Conservation (phyloP, 768 basidiomycete species). For the Infundibulicybe gibba region DNA sequence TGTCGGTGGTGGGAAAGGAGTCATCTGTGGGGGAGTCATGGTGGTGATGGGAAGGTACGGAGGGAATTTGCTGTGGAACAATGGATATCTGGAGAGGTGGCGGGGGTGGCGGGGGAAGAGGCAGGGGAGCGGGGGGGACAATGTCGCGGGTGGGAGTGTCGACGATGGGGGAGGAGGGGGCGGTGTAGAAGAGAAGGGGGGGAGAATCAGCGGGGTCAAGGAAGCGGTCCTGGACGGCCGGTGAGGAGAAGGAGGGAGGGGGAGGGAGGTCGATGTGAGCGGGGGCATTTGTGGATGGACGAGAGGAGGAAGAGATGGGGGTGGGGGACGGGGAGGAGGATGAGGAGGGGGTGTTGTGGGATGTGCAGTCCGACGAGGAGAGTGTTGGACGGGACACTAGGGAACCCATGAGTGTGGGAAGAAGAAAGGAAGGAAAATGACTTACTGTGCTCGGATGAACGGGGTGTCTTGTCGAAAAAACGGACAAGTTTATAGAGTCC, state of each 20-base stretch:
- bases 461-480: too few species aligned
- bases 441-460: too few species aligned
- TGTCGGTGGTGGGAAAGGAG: constrained; percentile 27
- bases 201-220: constrained; percentile 47
- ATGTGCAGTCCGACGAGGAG: constrained; percentile 7
- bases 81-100: constrained; percentile 6
- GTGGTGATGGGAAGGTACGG: constrained; percentile 14
- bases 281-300: constrained; percentile 10
- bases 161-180: constrained; percentile 31
- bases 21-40: constrained; percentile 22
- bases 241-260: constrained; percentile 23
- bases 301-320: constrained; percentile 2
- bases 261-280: constrained; percentile 31
- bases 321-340: constrained; percentile 1
- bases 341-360: constrained; percentile 7
- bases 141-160: background rate
- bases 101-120: constrained; percentile 13
- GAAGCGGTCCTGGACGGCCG: constrained; percentile 34
- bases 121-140: constrained; percentile 9
- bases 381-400: too few species aligned
- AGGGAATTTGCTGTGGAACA: constrained; percentile 17
- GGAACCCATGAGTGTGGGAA: too few species aligned
- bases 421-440: too few species aligned
- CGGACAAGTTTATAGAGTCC: too few species aligned
- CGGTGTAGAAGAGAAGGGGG: constrained; percentile 29